These are phyloP conservation scores for Metschnikowia picachoensis DNA, from an alignment of 805 yeast species.

Conservation along the genomic window DNA sequence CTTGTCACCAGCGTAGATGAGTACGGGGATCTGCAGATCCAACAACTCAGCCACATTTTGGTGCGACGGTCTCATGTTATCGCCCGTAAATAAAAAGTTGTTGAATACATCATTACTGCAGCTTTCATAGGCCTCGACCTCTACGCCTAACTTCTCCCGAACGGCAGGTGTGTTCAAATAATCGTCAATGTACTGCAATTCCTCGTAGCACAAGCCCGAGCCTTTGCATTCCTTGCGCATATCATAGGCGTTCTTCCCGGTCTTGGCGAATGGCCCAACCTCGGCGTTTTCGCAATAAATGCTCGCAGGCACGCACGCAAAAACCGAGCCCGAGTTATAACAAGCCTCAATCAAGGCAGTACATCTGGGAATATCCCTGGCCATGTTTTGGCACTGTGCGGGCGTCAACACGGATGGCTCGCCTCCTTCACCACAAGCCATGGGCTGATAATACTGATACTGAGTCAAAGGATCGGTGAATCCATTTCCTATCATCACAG, in stretches of 20 bases:
- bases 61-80: slow-evolving; percentile 89
- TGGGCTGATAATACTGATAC: slow-evolving; percentile 51
- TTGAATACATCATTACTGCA: slow-evolving; percentile 77
- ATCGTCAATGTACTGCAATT: slow-evolving; percentile 65
- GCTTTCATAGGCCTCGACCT: slow-evolving; percentile 69
- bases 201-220: slow-evolving; percentile 66
- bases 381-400: slow-evolving; percentile 64
- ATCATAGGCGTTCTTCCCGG: slow-evolving; percentile 91
- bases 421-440: slow-evolving; percentile 94
- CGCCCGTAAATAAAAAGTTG: slow-evolving; percentile 82
- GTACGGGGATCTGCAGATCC: slow-evolving; percentile 68
- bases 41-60: slow-evolving; percentile 59
- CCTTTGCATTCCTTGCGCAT: slow-evolving; percentile 77
- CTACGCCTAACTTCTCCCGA: slow-evolving; percentile 81
- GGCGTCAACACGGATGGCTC: slow-evolving; percentile 66
- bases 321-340: slow-evolving; percentile 65
- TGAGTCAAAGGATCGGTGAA: slow-evolving; percentile 69
- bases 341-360: slow-evolving; percentile 69
- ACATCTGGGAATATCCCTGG: slow-evolving; percentile 64
- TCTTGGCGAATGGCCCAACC: slow-evolving; percentile 50
- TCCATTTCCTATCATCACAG: slow-evolving; percentile 90
- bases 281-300: slow-evolving; percentile 83
- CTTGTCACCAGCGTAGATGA: slow-evolving; percentile 89
- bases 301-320: slow-evolving; percentile 89
- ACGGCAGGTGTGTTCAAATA: slow-evolving; percentile 80